Evolutionary conservation across 345 rosid species (phyloP), one percentile per base, ranked within the genome.

Genomic region (Triadica sebifera): DNA sequence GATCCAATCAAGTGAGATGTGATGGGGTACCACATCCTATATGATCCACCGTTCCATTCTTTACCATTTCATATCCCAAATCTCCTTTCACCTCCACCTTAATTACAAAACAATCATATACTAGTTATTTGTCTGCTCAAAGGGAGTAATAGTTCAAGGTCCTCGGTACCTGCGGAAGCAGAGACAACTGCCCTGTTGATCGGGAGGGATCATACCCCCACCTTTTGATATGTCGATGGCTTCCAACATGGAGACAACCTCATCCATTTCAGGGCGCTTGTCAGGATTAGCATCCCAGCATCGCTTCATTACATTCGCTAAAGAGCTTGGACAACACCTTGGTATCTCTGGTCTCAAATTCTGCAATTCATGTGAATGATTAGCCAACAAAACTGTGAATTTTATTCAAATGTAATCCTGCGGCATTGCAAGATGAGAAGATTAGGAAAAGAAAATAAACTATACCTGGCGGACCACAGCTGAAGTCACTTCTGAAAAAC

Each of bases 201-300:
- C 98, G 0, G 78, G 64, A 56, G 98, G 99, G 67, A 93, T 90
- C 98, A 95, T 93, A 41, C 97, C 99, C 56, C 99, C 97, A 3
- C 99, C 99, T 81, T 90, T 95, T 8, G 97, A 82, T 50, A 97
- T 89, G 87, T 95, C 99, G 1, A 95, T 86, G 15, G 88, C 93
- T 84, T 93, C 96, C 86, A 95, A 71, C 94, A 93, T 75, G 3
- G 90, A 45, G 57, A 95, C 98, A 68, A 88, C 98, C 77, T 92
- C 96, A 2, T 89, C 97, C 99, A 95, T 95, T 82, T 91, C 97
- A 0, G 98, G 99, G 51, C 98, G 85, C 82, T 79, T 95, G 78
- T 93, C 99, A 8, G 94, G 92, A 79, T 90, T 93, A 7, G 96
- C 98, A 73, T 95, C 98, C 99, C 99, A 94, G 79, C 98, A 94